phyloP scores from a whole-genome alignment of 2,329 filamentous ascomycete genomes.

The Cryphonectria nitschkei region DNA sequence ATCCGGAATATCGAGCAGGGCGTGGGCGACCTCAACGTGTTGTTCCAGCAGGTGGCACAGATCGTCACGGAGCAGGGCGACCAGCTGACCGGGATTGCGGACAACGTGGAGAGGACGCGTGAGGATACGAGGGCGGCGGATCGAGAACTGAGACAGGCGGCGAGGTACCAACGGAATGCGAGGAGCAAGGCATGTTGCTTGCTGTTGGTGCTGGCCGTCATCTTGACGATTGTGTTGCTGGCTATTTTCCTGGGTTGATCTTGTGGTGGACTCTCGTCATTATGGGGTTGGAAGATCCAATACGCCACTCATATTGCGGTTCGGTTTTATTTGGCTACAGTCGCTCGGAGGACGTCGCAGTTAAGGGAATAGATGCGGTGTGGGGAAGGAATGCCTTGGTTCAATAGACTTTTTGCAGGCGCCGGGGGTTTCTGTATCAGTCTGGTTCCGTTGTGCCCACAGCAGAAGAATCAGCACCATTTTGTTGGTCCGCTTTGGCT shows the following conservation, averaged over 20 bases:
- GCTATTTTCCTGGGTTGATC: slow-evolving; percentile 76
- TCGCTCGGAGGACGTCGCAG: background rate
- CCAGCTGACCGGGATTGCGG: slow-evolving; percentile 81
- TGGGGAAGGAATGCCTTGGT: background rate
- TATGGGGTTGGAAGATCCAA: background rate
- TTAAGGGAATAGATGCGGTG: background rate
- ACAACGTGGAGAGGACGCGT: slow-evolving; percentile 83
- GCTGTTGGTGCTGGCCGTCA: slow-evolving; percentile 83
- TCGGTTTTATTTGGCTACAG: background rate
- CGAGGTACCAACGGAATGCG: slow-evolving; percentile 92
- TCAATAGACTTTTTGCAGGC: background rate
- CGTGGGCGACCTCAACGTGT: slow-evolving; percentile 91
- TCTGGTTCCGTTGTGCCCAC: background rate
- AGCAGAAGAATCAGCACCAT: background rate
- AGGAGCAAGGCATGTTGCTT: slow-evolving; percentile 94
- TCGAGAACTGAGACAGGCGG: slow-evolving; percentile 80
- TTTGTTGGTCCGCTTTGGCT: background rate
- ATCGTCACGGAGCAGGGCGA: slow-evolving; percentile 95
- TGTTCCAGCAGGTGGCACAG: slow-evolving; percentile 97
- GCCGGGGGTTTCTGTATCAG: background rate
- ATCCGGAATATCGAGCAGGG: slow-evolving; percentile 98
- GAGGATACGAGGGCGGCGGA: slow-evolving; percentile 85
- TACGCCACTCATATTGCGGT: background rate
- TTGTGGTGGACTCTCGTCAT: background rate
- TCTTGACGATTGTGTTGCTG: slow-evolving; percentile 85